Percentiles rank a stretch among this genome's conserved stretches.
Conservation (phyloP, 805 yeast genomes). For the Yamadazyma tumulicola region DNA sequence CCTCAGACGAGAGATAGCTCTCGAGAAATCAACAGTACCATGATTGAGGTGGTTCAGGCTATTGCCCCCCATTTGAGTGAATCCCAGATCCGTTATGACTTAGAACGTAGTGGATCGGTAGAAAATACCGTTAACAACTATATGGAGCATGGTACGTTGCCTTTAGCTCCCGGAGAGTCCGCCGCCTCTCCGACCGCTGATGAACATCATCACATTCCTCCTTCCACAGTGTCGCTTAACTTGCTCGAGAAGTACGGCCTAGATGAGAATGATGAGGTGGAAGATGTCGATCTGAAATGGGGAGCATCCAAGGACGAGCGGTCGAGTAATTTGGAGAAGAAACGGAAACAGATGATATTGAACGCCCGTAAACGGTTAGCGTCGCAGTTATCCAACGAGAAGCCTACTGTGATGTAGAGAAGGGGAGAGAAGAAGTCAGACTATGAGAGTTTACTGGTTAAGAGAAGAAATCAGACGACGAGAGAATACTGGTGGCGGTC, state of each 20-base stretch:
- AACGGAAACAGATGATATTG: constrained; percentile 39
- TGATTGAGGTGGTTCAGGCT: constrained; percentile 84
- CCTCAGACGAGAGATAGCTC: background rate
- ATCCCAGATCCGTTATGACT: constrained; percentile 70
- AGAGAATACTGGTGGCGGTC: too few species aligned
- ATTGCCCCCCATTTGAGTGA: constrained; percentile 70
- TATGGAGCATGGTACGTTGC: constrained; percentile 58
- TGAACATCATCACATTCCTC: constrained; percentile 15
- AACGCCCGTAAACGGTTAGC: constrained; percentile 48
- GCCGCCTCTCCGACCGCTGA: constrained; percentile 7
- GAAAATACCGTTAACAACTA: constrained; percentile 74
- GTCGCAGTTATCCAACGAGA: constrained; percentile 27
- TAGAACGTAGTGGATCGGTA: constrained; percentile 75
- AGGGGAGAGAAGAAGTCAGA: too few species aligned
- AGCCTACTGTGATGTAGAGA: background rate
- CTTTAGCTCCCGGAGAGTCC: constrained; percentile 46
- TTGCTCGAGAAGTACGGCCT: constrained; percentile 41
- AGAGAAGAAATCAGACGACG: too few species aligned
- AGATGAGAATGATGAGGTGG: constrained; percentile 16
- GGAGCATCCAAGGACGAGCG: constrained; percentile 20
- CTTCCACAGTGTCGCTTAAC: constrained; percentile 21
- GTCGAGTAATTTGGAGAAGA: constrained; percentile 20
- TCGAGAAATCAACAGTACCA: constrained; percentile 49
- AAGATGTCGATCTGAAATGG: constrained; percentile 20
- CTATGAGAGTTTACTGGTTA: too few species aligned